A percentile compares a stretch with the other conserved stretches of the same genome.
These are phyloP conservation scores for Eragrostis curvula DNA, from an alignment of 176 grass and related monocot genomes.

Conservation along the genomic window DNA sequence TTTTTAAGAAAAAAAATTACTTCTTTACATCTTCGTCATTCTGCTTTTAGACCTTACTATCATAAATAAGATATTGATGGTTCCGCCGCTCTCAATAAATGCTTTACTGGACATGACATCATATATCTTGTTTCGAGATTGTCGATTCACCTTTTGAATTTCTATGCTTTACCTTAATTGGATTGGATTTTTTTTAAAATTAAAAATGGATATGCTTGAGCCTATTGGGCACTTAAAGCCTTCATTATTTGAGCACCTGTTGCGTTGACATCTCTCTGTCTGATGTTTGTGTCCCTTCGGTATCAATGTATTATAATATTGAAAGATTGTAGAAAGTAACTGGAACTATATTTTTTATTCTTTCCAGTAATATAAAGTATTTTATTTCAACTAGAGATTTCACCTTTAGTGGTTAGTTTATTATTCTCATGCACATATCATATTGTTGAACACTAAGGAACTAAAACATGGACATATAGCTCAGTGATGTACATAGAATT, in stretches of 20 bases:
- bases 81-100: not conserved
- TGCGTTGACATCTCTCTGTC: not conserved
- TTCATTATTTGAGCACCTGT: not conserved
- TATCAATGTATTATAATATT: slow-evolving; percentile 7
- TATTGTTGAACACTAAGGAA: not conserved
- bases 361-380: not conserved
- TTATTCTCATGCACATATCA: not conserved
- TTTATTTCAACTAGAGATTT: not conserved
- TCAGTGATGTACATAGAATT: not conserved
- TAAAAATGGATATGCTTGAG: not conserved
- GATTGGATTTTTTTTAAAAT: not conserved
- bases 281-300: not conserved
- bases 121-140: not conserved
- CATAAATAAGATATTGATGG: too few species aligned
- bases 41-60: too few species aligned
- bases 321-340: slow-evolving; percentile 1
- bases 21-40: too few species aligned
- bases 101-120: not conserved
- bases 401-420: not conserved
- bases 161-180: not conserved
- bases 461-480: slow-evolving; percentile 13
- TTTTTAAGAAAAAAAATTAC: not conserved
- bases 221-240: not conserved
- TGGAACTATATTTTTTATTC: not conserved
- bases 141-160: not conserved